These are phyloP conservation scores for Mycena capillaripes DNA, from an alignment of 768 basidiomycete species.

Conservation along the genomic window DNA sequence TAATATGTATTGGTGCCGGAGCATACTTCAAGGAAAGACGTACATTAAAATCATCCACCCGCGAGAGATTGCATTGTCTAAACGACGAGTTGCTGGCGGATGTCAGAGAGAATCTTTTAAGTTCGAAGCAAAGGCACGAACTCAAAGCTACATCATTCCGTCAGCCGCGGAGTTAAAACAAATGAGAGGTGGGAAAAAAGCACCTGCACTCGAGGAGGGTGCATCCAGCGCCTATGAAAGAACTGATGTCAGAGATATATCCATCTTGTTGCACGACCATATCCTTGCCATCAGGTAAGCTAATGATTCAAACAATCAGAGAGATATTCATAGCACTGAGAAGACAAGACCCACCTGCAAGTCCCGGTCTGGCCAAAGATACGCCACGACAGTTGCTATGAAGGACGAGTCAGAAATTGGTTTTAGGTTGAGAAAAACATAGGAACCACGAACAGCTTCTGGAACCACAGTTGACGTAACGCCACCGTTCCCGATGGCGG, in stretches of 20 bases:
- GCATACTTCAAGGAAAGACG: not conserved
- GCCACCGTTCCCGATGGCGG: not conserved
- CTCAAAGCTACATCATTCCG: not conserved
- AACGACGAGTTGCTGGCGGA: not conserved
- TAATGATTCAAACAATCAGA: constrained; percentile 1
- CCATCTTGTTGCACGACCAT: too few relatives aligned
- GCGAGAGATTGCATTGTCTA: not conserved
- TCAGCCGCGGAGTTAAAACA: too few relatives aligned
- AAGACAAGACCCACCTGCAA: not conserved
- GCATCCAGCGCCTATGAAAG: too few relatives aligned
- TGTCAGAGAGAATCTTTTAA: not conserved
- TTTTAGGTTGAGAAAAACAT: too few relatives aligned
- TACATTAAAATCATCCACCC: not conserved
- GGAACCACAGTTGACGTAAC: not conserved
- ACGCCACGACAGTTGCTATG: not conserved
- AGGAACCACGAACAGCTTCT: too few relatives aligned
- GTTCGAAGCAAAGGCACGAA: not conserved
- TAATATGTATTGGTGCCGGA: not conserved
- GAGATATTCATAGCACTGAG: not conserved
- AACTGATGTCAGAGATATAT: too few relatives aligned
- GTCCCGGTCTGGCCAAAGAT: not conserved
- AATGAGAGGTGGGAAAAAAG: not conserved
- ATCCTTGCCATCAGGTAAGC: not conserved
- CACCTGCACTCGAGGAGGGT: too few relatives aligned
- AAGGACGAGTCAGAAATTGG: too few relatives aligned